A percentile compares a stretch with the other conserved stretches of the same genome.
Conservation (phyloP, 2,329 filamentous ascomycete species). For the Lachnellula occidentalis region DNA sequence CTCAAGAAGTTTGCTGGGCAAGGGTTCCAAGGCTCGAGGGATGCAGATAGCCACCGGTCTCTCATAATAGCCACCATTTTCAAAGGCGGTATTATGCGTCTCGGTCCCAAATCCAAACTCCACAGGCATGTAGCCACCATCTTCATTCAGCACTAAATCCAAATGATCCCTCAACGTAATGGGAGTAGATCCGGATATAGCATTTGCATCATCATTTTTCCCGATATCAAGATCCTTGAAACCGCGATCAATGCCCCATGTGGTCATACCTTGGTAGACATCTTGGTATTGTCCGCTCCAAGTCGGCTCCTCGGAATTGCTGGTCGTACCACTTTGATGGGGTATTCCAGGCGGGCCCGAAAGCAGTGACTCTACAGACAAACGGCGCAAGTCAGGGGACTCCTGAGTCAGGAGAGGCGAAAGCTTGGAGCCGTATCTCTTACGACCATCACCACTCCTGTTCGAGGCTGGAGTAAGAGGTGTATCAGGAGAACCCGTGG, state of each 20-base stretch:
- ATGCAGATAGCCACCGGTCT: slow-evolving; percentile 59
- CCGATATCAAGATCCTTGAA: slow-evolving; percentile 64
- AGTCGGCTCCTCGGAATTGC: slow-evolving; percentile 14
- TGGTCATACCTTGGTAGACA: slow-evolving; percentile 36
- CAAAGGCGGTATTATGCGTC: slow-evolving; percentile 47
- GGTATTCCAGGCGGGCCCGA: slow-evolving; percentile 41
- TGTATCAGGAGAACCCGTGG: slow-evolving; percentile 9
- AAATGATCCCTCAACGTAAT: slow-evolving; percentile 22
- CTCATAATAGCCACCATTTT: slow-evolving; percentile 62
- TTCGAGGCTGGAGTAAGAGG: slow-evolving; percentile 37
- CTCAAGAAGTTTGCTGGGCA: slow-evolving; percentile 50
- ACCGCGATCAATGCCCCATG: slow-evolving; percentile 68
- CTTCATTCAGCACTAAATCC: slow-evolving; percentile 29
- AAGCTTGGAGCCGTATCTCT: slow-evolving; percentile 29
- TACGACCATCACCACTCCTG: slow-evolving; percentile 40
- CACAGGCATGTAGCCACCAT: slow-evolving; percentile 32
- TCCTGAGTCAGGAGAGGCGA: slow-evolving; percentile 27
- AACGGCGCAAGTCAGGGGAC: slow-evolving; percentile 42
- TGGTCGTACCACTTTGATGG: slow-evolving; percentile 19
- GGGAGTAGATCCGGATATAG: slow-evolving; percentile 49
- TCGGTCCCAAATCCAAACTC: slow-evolving; percentile 45
- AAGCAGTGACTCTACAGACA: slow-evolving; percentile 63
- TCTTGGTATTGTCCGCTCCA: slow-evolving; percentile 19
- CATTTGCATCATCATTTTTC: slow-evolving; percentile 64
- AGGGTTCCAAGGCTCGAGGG: slow-evolving; percentile 42